These are phyloP conservation scores for Colletotrichum navitas DNA, from an alignment of 2,329 filamentous ascomycete species.

Conservation along the genomic window DNA sequence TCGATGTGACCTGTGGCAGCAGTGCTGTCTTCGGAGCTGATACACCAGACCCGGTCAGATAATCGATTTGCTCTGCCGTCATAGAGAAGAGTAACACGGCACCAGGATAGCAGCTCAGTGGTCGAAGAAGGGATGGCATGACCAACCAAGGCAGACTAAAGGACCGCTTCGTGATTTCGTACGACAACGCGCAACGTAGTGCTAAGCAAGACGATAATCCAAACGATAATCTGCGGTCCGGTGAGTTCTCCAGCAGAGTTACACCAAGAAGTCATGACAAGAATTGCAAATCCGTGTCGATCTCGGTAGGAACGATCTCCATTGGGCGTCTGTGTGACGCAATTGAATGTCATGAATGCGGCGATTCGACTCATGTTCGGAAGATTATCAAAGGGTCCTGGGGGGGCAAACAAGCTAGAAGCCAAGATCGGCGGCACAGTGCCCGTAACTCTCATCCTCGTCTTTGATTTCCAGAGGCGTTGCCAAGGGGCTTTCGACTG, in stretches of 20 bases:
- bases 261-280: not conserved
- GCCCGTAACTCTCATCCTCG: not conserved
- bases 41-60: not conserved
- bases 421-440: conserved; percentile 9
- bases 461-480: not conserved
- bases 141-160: not conserved
- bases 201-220: too few relatives aligned
- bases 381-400: conserved; percentile 22
- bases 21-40: not conserved
- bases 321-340: not conserved
- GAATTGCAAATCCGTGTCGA: too few relatives aligned
- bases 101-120: not conserved
- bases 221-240: not conserved
- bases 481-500: too few relatives aligned
- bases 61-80: not conserved
- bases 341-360: not conserved
- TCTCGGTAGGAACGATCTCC: not conserved
- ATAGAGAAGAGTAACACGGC: too few relatives aligned
- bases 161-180: not conserved
- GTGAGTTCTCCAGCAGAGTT: not conserved
- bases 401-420: conserved; percentile 1
- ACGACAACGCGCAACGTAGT: not conserved
- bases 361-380: not conserved
- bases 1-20: not conserved
- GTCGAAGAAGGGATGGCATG: not conserved